Conservation (phyloP, 495 filamentous ascomycete species). For the Parathielavia hyrcaniae region DNA sequence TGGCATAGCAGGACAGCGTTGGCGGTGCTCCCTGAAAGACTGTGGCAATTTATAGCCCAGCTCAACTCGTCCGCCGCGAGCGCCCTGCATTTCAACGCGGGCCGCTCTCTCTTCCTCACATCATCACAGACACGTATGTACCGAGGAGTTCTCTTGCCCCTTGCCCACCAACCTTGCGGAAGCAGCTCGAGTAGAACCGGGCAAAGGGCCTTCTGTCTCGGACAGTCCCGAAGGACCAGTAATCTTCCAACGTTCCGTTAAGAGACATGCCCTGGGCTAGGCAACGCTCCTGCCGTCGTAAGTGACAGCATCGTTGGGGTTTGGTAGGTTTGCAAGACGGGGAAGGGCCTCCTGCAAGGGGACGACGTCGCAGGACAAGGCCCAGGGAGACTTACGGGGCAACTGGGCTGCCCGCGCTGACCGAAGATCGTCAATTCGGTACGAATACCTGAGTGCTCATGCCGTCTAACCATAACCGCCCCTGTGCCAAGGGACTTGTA, state of each 20-base stretch:
- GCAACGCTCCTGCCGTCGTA: constrained; percentile 45
- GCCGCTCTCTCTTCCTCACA: too few relatives aligned
- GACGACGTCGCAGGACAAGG: background rate
- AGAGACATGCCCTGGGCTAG: constrained; percentile 46
- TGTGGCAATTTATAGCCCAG: too few relatives aligned
- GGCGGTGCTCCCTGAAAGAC: too few relatives aligned
- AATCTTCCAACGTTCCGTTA: constrained; percentile 59
- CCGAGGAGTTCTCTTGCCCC: constrained; percentile 69
- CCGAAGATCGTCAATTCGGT: constrained; percentile 28
- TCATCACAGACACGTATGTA: constrained; percentile 16
- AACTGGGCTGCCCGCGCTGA: constrained; percentile 17
- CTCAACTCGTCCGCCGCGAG: too few relatives aligned
- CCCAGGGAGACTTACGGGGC: background rate
- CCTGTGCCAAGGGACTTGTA: constrained; percentile 15
- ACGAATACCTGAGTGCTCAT: constrained; percentile 34
- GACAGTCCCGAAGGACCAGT: constrained; percentile 33
- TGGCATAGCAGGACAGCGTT: too few relatives aligned
- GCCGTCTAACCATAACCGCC: constrained; percentile 21
- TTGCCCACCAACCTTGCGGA: constrained; percentile 51
- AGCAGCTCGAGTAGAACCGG: constrained; percentile 37
- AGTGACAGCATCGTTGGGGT: constrained; percentile 47
- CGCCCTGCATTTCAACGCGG: too few relatives aligned
- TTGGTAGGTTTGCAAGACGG: background rate
- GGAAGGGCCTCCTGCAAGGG: background rate
- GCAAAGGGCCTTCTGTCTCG: constrained; percentile 64